Conservation (phyloP, 495 filamentous ascomycete genomes). For the Xylaria cubensis region DNA sequence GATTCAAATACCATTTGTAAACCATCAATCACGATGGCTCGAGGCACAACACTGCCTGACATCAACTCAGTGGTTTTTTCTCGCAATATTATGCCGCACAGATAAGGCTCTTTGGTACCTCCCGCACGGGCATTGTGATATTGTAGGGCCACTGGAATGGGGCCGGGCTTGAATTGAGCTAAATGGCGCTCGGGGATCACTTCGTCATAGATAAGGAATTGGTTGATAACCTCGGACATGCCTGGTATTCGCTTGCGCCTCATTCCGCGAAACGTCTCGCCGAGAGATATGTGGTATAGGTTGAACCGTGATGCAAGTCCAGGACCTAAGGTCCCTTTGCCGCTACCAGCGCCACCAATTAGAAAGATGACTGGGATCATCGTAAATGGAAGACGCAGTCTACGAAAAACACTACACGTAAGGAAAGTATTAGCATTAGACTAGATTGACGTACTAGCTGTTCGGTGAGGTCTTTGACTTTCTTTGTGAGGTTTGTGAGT, state of each 20-base stretch:
- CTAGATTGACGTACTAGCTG: not conserved
- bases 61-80: not conserved
- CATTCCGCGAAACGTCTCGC: not conserved
- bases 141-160: not conserved
- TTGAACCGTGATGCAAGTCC: not conserved
- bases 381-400: not conserved
- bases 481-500: no score
- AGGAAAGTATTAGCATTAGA: not conserved
- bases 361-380: slow-evolving; percentile 6
- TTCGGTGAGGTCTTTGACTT: no score
- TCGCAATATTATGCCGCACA: not conserved
- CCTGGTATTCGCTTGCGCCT: not conserved
- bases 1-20: not conserved
- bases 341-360: not conserved
- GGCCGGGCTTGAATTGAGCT: not conserved
- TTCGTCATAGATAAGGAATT: not conserved
- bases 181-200: not conserved
- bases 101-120: not conserved
- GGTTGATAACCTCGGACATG: not conserved
- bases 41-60: not conserved
- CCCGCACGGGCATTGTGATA: not conserved
- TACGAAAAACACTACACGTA: not conserved
- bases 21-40: not conserved
- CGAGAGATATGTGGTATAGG: not conserved
- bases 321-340: not conserved